phyloP scores from a whole-genome alignment of 768 basidiomycete species.

The Tricholoma sp. region DNA sequence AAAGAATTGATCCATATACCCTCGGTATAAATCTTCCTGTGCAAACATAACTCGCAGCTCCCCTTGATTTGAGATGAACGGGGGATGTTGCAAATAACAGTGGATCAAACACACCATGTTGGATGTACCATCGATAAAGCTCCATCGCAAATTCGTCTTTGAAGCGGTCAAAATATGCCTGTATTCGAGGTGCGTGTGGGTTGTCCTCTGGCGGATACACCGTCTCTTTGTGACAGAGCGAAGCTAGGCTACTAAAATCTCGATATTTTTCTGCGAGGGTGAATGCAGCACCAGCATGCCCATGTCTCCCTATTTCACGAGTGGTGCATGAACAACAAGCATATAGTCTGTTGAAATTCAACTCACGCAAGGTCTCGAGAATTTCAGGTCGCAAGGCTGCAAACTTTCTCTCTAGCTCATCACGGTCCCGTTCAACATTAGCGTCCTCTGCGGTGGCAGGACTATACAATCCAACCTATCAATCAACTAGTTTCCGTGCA shows the following conservation, averaged over 20 bases:
- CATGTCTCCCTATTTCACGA: slow-evolving; percentile 50
- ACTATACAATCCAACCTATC: slow-evolving; percentile 23
- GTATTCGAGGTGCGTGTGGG: slow-evolving; percentile 56
- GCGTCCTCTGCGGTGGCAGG: slow-evolving; percentile 40
- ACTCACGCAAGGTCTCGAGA: slow-evolving; percentile 76
- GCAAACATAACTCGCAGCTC: slow-evolving; percentile 81
- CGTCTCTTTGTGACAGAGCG: slow-evolving; percentile 68
- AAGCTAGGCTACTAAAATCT: slow-evolving; percentile 83
- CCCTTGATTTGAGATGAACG: slow-evolving; percentile 34
- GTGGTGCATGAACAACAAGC: slow-evolving; percentile 1
- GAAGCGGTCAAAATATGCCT: slow-evolving; percentile 71
- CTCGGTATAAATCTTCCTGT: slow-evolving; percentile 57
- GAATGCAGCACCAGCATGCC: slow-evolving; percentile 68
- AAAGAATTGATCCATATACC: slow-evolving; percentile 73
- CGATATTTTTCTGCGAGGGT: slow-evolving; percentile 79
- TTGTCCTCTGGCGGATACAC: slow-evolving; percentile 64
- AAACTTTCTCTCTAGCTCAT: slow-evolving; percentile 64
- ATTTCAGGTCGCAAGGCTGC: slow-evolving; percentile 68
- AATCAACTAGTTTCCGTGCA: not conserved
- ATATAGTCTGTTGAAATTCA: not conserved
- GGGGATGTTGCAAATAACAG: not conserved
- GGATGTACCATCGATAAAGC: slow-evolving; percentile 91
- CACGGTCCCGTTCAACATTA: slow-evolving; percentile 49
- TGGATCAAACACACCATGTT: slow-evolving; percentile 56
- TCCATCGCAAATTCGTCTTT: slow-evolving; percentile 83